Percentiles rank a stretch among this genome's conserved stretches.
Evolutionary conservation across 805 yeast species (phyloP).

Genomic region (Saccharomyces eubayanus): DNA sequence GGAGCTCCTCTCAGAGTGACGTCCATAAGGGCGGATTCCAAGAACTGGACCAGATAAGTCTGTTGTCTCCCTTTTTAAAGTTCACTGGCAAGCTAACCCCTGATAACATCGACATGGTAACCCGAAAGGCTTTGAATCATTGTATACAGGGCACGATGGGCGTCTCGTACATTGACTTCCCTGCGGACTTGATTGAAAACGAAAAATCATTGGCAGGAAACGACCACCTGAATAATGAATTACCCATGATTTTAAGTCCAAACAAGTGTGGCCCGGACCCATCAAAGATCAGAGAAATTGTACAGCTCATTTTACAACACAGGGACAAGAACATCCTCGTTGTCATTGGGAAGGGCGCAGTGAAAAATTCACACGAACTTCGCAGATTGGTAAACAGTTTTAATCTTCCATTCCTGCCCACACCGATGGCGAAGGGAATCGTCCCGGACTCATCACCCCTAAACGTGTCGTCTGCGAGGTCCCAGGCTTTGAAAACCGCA

Average conservation of each 20-base stretch:
- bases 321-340: conserved; percentile 43
- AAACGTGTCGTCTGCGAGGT: conserved; percentile 57
- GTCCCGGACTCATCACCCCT: conserved; percentile 40
- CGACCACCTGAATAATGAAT: background rate
- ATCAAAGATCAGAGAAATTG: conserved; percentile 26
- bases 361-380: conserved; percentile 36
- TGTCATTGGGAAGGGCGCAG: conserved; percentile 61
- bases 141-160: conserved; percentile 46
- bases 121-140: conserved; percentile 18
- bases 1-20: conserved; percentile 42
- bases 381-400: conserved; percentile 36
- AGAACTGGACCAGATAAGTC: conserved; percentile 56
- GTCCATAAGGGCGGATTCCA: conserved; percentile 58
- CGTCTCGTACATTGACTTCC: conserved; percentile 53
- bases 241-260: conserved; percentile 3
- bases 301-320: conserved; percentile 22
- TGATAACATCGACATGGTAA: conserved; percentile 11
- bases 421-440: conserved; percentile 76
- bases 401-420: conserved; percentile 52
- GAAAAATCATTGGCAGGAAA: conserved; percentile 4
- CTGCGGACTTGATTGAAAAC: conserved; percentile 46
- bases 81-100: conserved; percentile 35
- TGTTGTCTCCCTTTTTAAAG: conserved; percentile 42
- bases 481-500: conserved; percentile 46
- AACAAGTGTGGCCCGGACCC: conserved; percentile 14